These are phyloP conservation scores for Cladosporium velox DNA, from an alignment of 2,329 filamentous ascomycete genomes.

Conservation along the genomic window DNA sequence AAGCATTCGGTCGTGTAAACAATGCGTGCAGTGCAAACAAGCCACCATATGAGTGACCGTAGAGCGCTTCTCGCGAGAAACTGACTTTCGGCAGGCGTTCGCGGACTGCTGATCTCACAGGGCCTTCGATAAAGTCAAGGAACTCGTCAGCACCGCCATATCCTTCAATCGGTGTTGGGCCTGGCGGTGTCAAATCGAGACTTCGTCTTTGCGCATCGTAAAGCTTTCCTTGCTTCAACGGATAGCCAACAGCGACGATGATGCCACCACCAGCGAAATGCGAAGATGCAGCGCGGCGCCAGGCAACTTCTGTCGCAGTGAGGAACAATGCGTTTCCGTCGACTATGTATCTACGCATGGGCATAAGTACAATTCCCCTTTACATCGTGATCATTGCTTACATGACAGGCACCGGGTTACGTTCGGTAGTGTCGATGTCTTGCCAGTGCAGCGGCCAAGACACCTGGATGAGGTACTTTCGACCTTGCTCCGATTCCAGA, in stretches of 20 bases:
- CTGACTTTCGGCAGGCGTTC: conserved; percentile 35
- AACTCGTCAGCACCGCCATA: conserved; percentile 47
- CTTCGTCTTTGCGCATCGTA: conserved; percentile 27
- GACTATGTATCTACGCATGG: conserved; percentile 30
- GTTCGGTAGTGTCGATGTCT: conserved; percentile 14
- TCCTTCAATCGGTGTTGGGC: conserved; percentile 40
- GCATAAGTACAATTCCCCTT: neutral
- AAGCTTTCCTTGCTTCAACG: conserved; percentile 24
- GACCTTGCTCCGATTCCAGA: conserved; percentile 11
- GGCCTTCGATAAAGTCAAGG: conserved; percentile 46
- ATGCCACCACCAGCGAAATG: conserved; percentile 28
- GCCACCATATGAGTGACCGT: conserved; percentile 54
- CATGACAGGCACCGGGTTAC: conserved; percentile 23
- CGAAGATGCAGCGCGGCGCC: conserved; percentile 26
- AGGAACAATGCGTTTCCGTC: conserved; percentile 37
- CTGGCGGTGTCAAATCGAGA: conserved; percentile 27
- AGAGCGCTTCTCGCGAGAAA: conserved; percentile 47
- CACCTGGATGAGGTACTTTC: conserved; percentile 31
- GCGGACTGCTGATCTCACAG: conserved; percentile 38
- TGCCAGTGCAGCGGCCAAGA: conserved; percentile 34
- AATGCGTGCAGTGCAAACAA: conserved; percentile 51
- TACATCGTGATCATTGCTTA: conserved; percentile 20
- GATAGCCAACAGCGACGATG: conserved; percentile 35
- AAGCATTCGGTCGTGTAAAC: conserved; percentile 44
- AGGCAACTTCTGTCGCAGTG: conserved; percentile 32